Evolutionary conservation across 331 rosid species (phyloP), one percentile per base, ranked within the genome.

Genomic region (Phaseolus coccineus): DNA sequence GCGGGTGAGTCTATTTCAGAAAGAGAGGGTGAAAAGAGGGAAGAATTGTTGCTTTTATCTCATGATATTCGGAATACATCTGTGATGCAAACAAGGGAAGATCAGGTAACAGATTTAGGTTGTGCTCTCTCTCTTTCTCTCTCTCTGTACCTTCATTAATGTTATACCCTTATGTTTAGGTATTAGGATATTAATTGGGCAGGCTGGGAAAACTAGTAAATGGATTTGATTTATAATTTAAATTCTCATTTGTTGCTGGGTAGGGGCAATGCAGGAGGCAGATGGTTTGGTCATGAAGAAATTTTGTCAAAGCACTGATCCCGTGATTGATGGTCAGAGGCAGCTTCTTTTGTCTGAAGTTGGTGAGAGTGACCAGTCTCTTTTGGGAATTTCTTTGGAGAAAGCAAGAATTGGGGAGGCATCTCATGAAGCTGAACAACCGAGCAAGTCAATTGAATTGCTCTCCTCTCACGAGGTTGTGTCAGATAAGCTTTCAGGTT

Each of bases 221-320:
- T 77, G 81, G 74, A 61, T 88, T 88, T 87, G 84, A 70, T 86
- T 76, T 87, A 81, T 91, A 87, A 87, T 89, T 83, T 90, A 80
- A 87, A 86, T 87, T 84, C 96, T 90, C 93, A 87, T 90, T 85
- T 90, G 84, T 90, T 90, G 80, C 90, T 93, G 90, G 98, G 79
- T 90, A 92, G 97, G 97, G 89, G 83, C 91, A 87, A 91, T 90
- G 97, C 97, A 90, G 97, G 97, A 90, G 85, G 90, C 88, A 86
- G 87, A 85, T 69, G 89, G 90, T 86, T 80, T 82, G 85, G 94
- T 76, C 72, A 58, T 55, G 77, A 80, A 40, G 75, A 84, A 87
- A 72, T 84, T 84, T 75, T 28, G 52, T 85, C 83, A 62, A 73
- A 74, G 61, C 80, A n/a, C 73, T 68, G 91, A 73, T 86, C 71